Base-by-base conservation (phyloP, 352 stramenopile species). In the Phytopythium helicoides region DNA sequence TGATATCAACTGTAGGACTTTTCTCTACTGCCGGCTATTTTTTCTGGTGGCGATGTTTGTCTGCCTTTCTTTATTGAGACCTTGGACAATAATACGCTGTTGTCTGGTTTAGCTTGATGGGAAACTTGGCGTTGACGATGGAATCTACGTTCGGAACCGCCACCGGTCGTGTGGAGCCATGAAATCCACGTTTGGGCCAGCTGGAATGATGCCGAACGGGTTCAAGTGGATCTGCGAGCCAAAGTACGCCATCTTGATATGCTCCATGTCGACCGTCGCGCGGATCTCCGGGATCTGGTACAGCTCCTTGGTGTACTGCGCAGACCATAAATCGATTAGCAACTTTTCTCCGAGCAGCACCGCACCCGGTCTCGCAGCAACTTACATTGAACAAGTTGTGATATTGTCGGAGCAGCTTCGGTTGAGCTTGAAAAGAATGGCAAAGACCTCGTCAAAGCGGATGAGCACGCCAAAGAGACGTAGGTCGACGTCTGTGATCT, bases 241-340 rank as follows among this genome's bases (percentile, higher is more conserved):
- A 62, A 79, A 96, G 65, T 96, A 97, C 61, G 96, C 84, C 31
- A 60, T 66, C 66, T 92, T 93, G 68, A 96, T 96, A 58, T 97
- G 83, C 18, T 89, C 54, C 73, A 97, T 95, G 51, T 93, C 64
- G 9, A 94, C 64, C 15, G 74, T 79, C 18, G 70, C 63, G 18
- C 66, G 8, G 22, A 96, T 66, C 9, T 64, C 78, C 16, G 68
- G 62, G 22, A 85, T 78, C 50, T 96, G 81, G 58, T 95, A 96
- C 25, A 96, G 68, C 39, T 59, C 52, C 18, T 53, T 51, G 14
- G 54, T n/a, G 33, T 59, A 59, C 52, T 59, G 46, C 34, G 4
- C 28, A 16, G 3, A 39, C 16, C 28, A 52, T 9, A 40, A 15
- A 52, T 10, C 21, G 1, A 25, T 10, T 51, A 5, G 26, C 22